Evolutionary conservation across 805 yeast species (phyloP), one percentile per base, ranked within the genome.

Genomic region (Kodamaea lidongshanica): DNA sequence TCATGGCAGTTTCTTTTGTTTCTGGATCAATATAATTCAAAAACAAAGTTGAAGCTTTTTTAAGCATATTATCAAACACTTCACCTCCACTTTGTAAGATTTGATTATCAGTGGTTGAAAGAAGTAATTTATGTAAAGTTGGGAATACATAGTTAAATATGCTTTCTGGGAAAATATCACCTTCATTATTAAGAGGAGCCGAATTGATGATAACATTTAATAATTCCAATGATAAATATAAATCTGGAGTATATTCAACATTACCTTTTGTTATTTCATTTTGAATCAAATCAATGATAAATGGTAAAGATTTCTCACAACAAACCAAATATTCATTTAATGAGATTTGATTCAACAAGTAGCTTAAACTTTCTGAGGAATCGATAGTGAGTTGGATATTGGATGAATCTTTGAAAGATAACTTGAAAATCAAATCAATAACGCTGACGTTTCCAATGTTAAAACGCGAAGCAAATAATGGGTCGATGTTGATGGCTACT

Each of bases 51-150:
- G 71, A 46, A 4, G 67, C 65, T 9, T 51, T 56, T 25, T 60
- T 57, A 14, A 86, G 56, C 23, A 87, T 53, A 16, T 70, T 72
- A 35, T 77, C 76, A 44, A 82, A 75, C 4, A 79, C 77, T 37
- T 82, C 89, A 0, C 89, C 81, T 2, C 87, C 79, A 7, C 75
- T 61, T 54, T 87, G 95, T 18, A 87, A 52, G 6, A 85, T 68
- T 46, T 80, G 86, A 42, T 82, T 84, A 50, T 87, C 96, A n/a
- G 53, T 59, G 1, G 86, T 67, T 2, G 34, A 35, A 20, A 67
- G 36, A 5, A 72, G 51, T 28, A 72, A 50, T 12, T 54, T 52
- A 30, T 59, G 52, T 42, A 74, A 40, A 2, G 51, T 44, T 0
- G 77, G 72, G 39, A 70, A 72, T 2, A 66, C 49, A 34, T 52